Percentiles rank a stretch among this genome's conserved stretches.
Evolutionary conservation across 2,329 filamentous ascomycete genomes (phyloP).

Genomic region (Alternaria panax): DNA sequence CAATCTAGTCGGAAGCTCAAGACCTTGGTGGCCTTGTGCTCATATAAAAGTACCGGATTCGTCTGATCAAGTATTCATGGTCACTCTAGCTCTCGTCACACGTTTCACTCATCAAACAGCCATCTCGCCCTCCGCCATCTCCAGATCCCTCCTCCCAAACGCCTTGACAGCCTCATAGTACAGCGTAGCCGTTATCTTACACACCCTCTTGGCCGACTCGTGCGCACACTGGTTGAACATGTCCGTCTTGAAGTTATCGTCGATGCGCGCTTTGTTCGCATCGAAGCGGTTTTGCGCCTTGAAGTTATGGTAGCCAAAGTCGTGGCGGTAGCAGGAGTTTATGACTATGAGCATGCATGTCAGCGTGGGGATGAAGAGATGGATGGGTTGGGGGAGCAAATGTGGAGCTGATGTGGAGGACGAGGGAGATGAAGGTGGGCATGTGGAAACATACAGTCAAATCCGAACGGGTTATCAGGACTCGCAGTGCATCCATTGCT

Average conservation of each 20-base stretch:
- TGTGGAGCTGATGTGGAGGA: too few relatives aligned
- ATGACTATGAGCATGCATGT: conserved; percentile 22
- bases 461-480: conserved; percentile 45
- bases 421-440: neutral
- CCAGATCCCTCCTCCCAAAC: neutral
- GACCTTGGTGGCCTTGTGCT: neutral
- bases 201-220: conserved; percentile 23
- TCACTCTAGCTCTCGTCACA: neutral
- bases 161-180: conserved; percentile 44
- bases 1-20: too few relatives aligned
- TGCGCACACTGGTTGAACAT: conserved; percentile 43
- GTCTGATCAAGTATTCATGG: neutral
- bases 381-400: neutral
- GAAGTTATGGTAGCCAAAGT: conserved; percentile 64
- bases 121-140: neutral
- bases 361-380: neutral
- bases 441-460: conserved; percentile 28
- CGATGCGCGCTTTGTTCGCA: conserved; percentile 47
- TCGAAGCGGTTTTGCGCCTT: conserved; percentile 58
- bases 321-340: conserved; percentile 57
- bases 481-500: conserved; percentile 48
- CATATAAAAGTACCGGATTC: too few relatives aligned
- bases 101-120: neutral
- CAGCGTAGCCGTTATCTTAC: conserved; percentile 36
- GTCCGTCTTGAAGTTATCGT: conserved; percentile 58